Conservation (phyloP, 1,139 yeast species). For the Debaryomyces subglobosus region DNA sequence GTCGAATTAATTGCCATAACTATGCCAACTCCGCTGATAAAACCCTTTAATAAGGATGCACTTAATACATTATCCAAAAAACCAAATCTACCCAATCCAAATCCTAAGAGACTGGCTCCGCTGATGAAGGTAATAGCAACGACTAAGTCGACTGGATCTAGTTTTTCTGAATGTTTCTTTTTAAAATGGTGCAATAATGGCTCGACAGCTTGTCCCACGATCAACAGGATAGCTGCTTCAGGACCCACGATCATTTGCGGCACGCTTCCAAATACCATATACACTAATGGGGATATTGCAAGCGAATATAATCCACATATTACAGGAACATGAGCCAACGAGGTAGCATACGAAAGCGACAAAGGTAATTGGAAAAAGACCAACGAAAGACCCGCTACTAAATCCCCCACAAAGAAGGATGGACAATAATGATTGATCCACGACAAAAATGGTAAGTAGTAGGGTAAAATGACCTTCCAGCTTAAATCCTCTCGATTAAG, state of each 20-base stretch:
- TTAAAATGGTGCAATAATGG: slow-evolving; percentile 57
- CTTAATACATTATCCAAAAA: slow-evolving; percentile 86
- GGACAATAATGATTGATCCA: slow-evolving; percentile 73
- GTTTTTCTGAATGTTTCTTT: slow-evolving; percentile 23
- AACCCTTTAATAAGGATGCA: slow-evolving; percentile 82
- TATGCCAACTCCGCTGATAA: slow-evolving; percentile 89
- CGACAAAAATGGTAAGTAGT: slow-evolving; percentile 78
- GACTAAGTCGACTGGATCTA: slow-evolving; percentile 66
- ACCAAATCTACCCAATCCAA: slow-evolving; percentile 85
- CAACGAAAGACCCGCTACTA: slow-evolving; percentile 82
- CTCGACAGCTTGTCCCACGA: slow-evolving; percentile 91
- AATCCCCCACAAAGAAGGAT: slow-evolving; percentile 65
- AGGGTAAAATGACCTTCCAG: slow-evolving; percentile 48
- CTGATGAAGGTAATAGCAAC: slow-evolving; percentile 76
- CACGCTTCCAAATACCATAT: slow-evolving; percentile 83
- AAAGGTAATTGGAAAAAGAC: slow-evolving; percentile 93
- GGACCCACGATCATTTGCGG: slow-evolving; percentile 98
- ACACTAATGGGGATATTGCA: slow-evolving; percentile 81
- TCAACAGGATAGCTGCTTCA: slow-evolving; percentile 88
- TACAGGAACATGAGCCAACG: slow-evolving; percentile 90
- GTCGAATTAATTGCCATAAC: slow-evolving; percentile 84
- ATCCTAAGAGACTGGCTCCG: slow-evolving; percentile 72
- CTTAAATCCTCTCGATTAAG: slow-evolving; percentile 25
- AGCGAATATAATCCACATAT: slow-evolving; percentile 81
- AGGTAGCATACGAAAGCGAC: slow-evolving; percentile 84